phyloP scores from a whole-genome alignment of 148 eudicot species.

The Rhododendron henanense region DNA sequence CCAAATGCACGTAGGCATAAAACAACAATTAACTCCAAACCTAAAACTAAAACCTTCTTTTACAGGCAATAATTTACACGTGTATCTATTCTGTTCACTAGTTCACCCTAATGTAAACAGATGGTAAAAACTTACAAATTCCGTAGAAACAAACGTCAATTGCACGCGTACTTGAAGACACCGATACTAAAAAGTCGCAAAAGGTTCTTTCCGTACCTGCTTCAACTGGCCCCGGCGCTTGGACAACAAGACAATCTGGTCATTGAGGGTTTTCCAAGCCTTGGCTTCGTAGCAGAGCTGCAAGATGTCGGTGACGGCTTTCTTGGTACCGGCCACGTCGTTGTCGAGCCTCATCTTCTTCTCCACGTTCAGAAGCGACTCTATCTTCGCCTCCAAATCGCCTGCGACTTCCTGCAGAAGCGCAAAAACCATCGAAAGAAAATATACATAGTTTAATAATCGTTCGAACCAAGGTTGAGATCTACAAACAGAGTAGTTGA shows the following conservation, averaged over 20 bases:
- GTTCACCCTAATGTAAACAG: background rate
- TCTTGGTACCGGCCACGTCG: slow-evolving; percentile 64
- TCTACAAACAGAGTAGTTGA: background rate
- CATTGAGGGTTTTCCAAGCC: slow-evolving; percentile 85
- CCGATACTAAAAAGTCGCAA: too few relatives aligned
- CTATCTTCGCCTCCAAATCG: slow-evolving; percentile 66
- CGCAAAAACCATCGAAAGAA: background rate
- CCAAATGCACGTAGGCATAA: too few relatives aligned
- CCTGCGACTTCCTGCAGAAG: slow-evolving; percentile 46
- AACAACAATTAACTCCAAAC: background rate
- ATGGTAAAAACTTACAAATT: background rate
- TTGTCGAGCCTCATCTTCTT: slow-evolving; percentile 85
- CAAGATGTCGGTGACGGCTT: slow-evolving; percentile 74
- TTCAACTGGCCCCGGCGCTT: slow-evolving; percentile 94
- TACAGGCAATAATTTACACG: background rate
- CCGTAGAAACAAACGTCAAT: background rate
- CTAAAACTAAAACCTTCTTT: background rate
- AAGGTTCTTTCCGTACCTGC: slow-evolving; percentile 39
- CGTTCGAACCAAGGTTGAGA: background rate
- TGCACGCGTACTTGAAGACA: too few relatives aligned
- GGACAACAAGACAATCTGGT: slow-evolving; percentile 77
- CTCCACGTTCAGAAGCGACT: slow-evolving; percentile 70
- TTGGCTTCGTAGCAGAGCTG: slow-evolving; percentile 68
- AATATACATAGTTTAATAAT: background rate
- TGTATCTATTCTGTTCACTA: background rate